phyloP scores from a whole-genome alignment of 768 basidiomycete species.

The Suillus ampliporus region DNA sequence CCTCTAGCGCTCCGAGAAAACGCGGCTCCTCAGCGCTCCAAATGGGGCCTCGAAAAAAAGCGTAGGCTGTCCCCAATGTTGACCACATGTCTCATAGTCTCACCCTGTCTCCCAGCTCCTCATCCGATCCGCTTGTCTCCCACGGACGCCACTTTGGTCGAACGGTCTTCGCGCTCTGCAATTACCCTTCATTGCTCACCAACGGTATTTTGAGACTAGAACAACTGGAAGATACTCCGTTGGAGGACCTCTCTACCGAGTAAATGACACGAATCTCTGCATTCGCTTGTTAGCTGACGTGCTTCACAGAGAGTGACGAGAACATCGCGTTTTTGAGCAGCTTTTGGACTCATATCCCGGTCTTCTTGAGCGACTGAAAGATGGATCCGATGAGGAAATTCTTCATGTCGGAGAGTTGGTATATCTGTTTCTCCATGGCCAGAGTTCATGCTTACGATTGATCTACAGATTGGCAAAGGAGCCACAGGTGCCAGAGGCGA shows the following conservation, averaged over 20 bases:
- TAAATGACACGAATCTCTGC: neutral
- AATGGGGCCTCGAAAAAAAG: conserved; percentile 21
- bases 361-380: too few relatives aligned
- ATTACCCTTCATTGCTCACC: conserved; percentile 17
- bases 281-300: neutral
- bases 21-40: conserved; percentile 13
- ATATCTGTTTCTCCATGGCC: too few relatives aligned
- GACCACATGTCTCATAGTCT: neutral
- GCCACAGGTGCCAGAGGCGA: too few relatives aligned
- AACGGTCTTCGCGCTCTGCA: conserved; percentile 21
- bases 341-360: too few relatives aligned
- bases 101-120: conserved; percentile 1
- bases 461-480: too few relatives aligned
- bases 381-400: too few relatives aligned
- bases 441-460: too few relatives aligned
- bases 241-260: neutral
- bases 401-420: too few relatives aligned
- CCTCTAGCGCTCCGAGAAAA: neutral
- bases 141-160: conserved; percentile 26
- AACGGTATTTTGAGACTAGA: conserved; percentile 17
- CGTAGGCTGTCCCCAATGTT: neutral
- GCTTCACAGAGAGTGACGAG: neutral
- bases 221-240: conserved; percentile 7
- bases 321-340: too few relatives aligned
- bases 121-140: conserved; percentile 23